Percentiles rank a stretch among this genome's conserved stretches.
These are phyloP conservation scores for Calonectria henricotiae DNA, from an alignment of 2,329 filamentous ascomycete species.

Conservation along the genomic window DNA sequence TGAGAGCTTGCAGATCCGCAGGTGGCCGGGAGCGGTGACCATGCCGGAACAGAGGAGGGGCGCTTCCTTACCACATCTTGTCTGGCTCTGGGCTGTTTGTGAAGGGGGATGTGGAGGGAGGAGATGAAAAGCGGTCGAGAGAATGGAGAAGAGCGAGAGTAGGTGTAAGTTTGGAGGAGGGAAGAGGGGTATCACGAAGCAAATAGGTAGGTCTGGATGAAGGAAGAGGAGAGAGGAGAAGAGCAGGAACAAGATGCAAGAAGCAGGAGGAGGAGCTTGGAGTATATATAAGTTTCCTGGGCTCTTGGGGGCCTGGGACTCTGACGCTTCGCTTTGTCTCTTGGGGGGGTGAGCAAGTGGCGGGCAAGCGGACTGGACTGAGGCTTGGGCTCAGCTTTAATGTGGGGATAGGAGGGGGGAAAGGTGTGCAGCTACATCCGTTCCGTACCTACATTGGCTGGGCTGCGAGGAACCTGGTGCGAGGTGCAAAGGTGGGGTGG, in stretches of 20 bases:
- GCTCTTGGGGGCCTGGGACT: slow-evolving; percentile 32
- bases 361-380: slow-evolving; percentile 37
- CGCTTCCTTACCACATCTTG: slow-evolving; percentile 53
- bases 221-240: slow-evolving; percentile 47
- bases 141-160: slow-evolving; percentile 46
- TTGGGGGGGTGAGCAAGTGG: slow-evolving; percentile 31
- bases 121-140: slow-evolving; percentile 41
- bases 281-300: slow-evolving; percentile 49
- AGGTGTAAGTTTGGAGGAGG: slow-evolving; percentile 40
- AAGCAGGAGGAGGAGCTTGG: slow-evolving; percentile 44
- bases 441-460: slow-evolving; percentile 32
- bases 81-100: slow-evolving; percentile 44
- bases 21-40: slow-evolving; percentile 32
- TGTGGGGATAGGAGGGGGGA: slow-evolving; percentile 36
- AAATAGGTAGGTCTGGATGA: slow-evolving; percentile 49
- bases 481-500: slow-evolving; percentile 44
- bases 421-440: slow-evolving; percentile 30
- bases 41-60: slow-evolving; percentile 34
- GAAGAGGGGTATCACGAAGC: slow-evolving; percentile 54
- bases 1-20: slow-evolving; percentile 14
- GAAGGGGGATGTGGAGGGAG: slow-evolving; percentile 25
- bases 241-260: slow-evolving; percentile 44
- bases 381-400: slow-evolving; percentile 42
- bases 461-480: slow-evolving; percentile 26
- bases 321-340: slow-evolving; percentile 33